Conservation (phyloP, 1,284 basidiomycete species). For the Rhodotorula sp. region DNA sequence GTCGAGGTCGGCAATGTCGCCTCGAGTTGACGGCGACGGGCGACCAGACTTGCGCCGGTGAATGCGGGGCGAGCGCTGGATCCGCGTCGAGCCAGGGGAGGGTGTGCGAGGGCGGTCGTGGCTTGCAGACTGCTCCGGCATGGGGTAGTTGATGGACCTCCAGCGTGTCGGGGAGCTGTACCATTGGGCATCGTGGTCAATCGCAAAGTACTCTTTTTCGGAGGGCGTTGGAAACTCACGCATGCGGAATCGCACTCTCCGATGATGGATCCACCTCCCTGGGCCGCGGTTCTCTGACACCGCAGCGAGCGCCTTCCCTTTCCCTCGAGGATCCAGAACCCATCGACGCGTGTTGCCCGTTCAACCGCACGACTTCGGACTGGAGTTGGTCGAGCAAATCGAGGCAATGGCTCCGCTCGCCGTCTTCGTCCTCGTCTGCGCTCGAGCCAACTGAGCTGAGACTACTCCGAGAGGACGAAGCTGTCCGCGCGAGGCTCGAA, state of each 20-base stretch:
- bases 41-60: background rate
- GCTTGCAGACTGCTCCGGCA: too few relatives aligned
- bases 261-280: too few relatives aligned
- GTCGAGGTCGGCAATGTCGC: conserved; percentile 34
- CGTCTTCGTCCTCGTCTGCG: conserved; percentile 2
- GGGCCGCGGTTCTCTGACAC: too few relatives aligned
- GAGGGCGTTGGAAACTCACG: too few relatives aligned
- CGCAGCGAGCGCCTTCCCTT: too few relatives aligned
- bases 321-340: too few relatives aligned
- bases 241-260: too few relatives aligned
- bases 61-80: background rate
- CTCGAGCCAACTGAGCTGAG: conserved; percentile 5
- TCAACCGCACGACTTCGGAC: background rate
- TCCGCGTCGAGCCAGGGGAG: background rate
- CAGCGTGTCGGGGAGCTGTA: too few relatives aligned
- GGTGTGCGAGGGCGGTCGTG: background rate
- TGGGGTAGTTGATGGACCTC: too few relatives aligned
- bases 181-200: too few relatives aligned
- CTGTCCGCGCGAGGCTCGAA: background rate
- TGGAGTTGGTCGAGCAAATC: conserved; percentile 11
- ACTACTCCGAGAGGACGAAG: background rate
- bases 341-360: too few relatives aligned
- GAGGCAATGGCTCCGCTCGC: conserved; percentile 3
- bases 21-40: conserved; percentile 4
- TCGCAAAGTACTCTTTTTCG: too few relatives aligned